A percentile compares a stretch with the other conserved stretches of the same genome.
phyloP scores from a whole-genome alignment of 164 flowering plant species.

The Macadamia tetraphylla region DNA sequence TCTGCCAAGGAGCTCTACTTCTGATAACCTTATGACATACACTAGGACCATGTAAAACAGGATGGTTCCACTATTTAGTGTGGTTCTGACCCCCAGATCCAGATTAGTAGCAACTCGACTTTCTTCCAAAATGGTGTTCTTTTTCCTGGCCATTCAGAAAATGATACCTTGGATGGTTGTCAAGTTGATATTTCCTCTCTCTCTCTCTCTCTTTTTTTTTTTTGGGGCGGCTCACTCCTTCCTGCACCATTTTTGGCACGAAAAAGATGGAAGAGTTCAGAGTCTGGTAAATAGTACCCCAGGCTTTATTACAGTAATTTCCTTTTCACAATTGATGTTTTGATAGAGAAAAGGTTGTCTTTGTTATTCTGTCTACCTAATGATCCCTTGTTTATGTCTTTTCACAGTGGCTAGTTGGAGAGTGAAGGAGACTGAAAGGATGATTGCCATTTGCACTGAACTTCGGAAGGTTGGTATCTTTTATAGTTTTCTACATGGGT shows the following conservation, averaged over 20 bases:
- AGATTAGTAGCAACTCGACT: neutral
- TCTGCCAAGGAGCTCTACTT: too few species aligned
- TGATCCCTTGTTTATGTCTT: neutral
- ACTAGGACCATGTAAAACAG: neutral
- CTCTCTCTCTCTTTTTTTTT: too few species aligned
- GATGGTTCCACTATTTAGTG: neutral
- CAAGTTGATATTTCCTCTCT: too few species aligned
- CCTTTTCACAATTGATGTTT: neutral
- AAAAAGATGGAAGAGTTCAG: too few species aligned
- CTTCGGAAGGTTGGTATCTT: constrained; percentile 72
- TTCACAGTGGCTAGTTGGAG: constrained; percentile 95
- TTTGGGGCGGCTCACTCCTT: too few species aligned
- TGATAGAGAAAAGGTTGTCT: neutral
- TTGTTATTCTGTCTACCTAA: neutral
- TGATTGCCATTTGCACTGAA: constrained; percentile 98
- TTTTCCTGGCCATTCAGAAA: too few species aligned
- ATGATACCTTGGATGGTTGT: too few species aligned
- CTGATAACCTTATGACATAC: neutral
- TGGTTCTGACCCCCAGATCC: neutral
- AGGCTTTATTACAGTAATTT: neutral
- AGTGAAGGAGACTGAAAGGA: constrained; percentile 96
- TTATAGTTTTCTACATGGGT: neutral
- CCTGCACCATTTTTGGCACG: too few species aligned
- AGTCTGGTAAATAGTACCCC: too few species aligned
- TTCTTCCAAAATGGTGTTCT: too few species aligned